These are phyloP conservation scores for Boletus coccyginus DNA, from an alignment of 768 basidiomycete genomes.

Conservation along the genomic window DNA sequence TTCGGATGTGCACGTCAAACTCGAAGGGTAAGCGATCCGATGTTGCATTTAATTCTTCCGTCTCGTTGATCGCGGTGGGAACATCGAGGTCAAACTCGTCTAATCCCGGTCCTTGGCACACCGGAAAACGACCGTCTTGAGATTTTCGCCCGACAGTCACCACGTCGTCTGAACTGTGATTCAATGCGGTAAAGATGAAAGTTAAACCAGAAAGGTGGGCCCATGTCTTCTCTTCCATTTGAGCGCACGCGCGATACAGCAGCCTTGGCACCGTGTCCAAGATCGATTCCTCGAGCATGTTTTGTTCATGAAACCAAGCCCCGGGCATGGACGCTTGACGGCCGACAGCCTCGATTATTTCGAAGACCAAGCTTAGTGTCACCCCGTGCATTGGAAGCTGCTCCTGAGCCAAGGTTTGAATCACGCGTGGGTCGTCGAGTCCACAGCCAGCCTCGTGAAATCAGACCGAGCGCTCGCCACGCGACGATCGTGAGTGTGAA, in stretches of 20 bases:
- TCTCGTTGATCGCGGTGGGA: not conserved
- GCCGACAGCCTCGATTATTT: not conserved
- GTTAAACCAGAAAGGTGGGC: not conserved
- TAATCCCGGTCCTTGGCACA: not conserved
- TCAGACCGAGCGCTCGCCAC: not conserved
- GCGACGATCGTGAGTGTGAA: not conserved
- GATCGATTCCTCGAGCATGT: not conserved
- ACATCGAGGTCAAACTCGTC: not conserved
- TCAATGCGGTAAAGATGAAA: not conserved
- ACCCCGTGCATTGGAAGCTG: not conserved
- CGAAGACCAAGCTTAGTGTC: not conserved
- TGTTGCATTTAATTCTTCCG: not conserved
- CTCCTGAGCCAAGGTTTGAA: not conserved
- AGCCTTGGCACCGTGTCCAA: not conserved
- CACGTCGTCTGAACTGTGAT: not conserved
- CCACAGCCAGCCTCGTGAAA: not conserved
- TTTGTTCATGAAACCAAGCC: conserved; percentile 1
- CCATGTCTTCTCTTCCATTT: not conserved
- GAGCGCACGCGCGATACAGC: not conserved
- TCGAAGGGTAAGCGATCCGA: not conserved
- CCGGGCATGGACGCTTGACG: not conserved
- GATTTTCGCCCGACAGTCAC: not conserved
- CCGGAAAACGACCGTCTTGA: not conserved
- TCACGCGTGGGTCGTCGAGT: not conserved
- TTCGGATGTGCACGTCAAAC: too few relatives aligned